A percentile compares a stretch with the other conserved stretches of the same genome.
Conservation (phyloP, 495 filamentous ascomycete genomes). For the Aspergillus egyptiacus region DNA sequence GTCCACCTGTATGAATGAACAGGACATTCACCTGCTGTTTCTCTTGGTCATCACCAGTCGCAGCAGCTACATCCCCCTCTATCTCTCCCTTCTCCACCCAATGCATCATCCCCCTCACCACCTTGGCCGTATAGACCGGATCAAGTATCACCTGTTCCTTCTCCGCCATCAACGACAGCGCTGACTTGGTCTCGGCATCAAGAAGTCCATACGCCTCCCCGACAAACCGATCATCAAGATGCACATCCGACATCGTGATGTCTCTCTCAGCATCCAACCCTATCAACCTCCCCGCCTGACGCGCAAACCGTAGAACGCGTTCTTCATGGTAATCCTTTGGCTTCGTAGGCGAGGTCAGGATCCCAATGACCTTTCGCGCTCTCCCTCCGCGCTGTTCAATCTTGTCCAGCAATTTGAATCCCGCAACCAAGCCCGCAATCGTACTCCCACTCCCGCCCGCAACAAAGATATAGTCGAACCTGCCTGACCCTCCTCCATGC, state of each 20-base stretch:
- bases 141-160: conserved; percentile 30
- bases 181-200: conserved; percentile 21
- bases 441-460: conserved; percentile 39
- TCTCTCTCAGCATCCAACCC: conserved; percentile 24
- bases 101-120: conserved; percentile 27
- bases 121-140: conserved; percentile 38
- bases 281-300: conserved; percentile 23
- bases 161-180: conserved; percentile 24
- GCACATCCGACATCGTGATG: conserved; percentile 28
- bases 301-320: conserved; percentile 30
- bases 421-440: conserved; percentile 33
- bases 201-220: conserved; percentile 32
- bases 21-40: conserved; percentile 28
- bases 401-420: conserved; percentile 33
- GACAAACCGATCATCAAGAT: conserved; percentile 31
- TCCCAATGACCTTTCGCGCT: conserved; percentile 21
- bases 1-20: conserved; percentile 41
- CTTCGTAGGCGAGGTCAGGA: conserved; percentile 33
- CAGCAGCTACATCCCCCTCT: neutral
- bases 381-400: conserved; percentile 11
- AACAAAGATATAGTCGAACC: conserved; percentile 37
- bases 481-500: too few species aligned
- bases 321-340: conserved; percentile 26
- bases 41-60: neutral
- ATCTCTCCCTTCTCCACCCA: conserved; percentile 25